These are phyloP conservation scores for Alternaria sp. DNA, from an alignment of 2,329 filamentous ascomycete genomes.

Conservation along the genomic window DNA sequence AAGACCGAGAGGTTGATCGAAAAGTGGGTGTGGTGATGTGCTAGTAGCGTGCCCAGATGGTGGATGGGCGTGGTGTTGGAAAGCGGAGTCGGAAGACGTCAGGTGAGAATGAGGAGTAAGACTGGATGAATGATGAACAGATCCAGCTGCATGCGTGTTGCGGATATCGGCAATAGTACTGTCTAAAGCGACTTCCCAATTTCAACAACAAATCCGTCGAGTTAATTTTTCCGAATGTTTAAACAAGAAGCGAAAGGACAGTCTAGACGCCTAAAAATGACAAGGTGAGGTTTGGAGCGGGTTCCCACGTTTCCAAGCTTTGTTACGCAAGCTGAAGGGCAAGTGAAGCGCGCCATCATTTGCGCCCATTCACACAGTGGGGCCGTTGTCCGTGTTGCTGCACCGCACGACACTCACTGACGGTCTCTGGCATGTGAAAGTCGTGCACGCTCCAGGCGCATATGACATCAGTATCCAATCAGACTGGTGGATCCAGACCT, in stretches of 20 bases:
- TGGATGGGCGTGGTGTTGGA: conserved; percentile 8
- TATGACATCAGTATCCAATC: conserved; percentile 23
- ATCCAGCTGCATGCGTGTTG: conserved; percentile 10
- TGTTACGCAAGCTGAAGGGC: conserved; percentile 19
- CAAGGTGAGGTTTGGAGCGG: background rate
- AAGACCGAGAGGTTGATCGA: background rate
- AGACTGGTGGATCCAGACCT: conserved; percentile 6
- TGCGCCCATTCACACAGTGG: conserved; percentile 15
- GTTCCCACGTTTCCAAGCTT: conserved; percentile 4
- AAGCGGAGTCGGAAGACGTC: conserved; percentile 19
- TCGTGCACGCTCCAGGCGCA: conserved; percentile 11
- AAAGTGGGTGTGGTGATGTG: conserved; percentile 1
- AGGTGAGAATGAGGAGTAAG: conserved; percentile 13
- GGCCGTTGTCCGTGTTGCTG: conserved; percentile 22
- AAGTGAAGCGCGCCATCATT: conserved; percentile 22
- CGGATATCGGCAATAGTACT: conserved; percentile 9
- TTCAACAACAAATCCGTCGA: background rate
- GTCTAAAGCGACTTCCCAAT: background rate
- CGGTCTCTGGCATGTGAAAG: conserved; percentile 23
- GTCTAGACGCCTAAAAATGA: background rate
- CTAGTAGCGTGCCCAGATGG: background rate
- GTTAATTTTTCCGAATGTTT: background rate
- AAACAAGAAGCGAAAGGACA: background rate
- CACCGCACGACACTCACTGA: background rate
- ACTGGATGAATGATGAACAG: conserved; percentile 8